A percentile compares a stretch with the other conserved stretches of the same genome.
Evolutionary conservation across 2,329 filamentous ascomycete genomes (phyloP).

Genomic region (Cercospora zeae-maydis): DNA sequence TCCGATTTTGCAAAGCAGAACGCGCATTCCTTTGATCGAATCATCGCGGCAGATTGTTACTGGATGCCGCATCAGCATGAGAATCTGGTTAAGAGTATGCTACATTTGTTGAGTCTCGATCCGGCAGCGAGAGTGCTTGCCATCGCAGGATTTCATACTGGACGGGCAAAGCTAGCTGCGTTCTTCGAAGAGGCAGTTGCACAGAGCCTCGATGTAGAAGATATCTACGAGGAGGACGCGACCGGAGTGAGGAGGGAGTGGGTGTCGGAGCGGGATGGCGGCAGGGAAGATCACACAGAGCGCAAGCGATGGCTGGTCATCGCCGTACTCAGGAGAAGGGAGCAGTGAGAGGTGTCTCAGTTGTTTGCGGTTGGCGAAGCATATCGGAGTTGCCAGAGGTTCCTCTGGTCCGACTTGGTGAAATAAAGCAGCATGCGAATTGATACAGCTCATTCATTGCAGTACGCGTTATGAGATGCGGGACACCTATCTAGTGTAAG

Average conservation of each 20-base stretch:
- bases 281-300: constrained; percentile 57
- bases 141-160: constrained; percentile 71
- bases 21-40: constrained; percentile 53
- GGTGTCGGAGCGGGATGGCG: constrained; percentile 53
- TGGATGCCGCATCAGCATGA: constrained; percentile 72
- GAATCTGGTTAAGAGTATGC: constrained; percentile 61
- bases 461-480: too few species aligned
- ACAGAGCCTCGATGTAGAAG: constrained; percentile 58
- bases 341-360: not conserved
- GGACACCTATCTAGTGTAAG: too few species aligned
- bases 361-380: not conserved
- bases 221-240: constrained; percentile 66
- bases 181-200: constrained; percentile 60
- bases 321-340: constrained; percentile 22
- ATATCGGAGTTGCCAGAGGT: not conserved
- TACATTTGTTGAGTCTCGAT: constrained; percentile 59
- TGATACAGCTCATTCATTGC: too few species aligned
- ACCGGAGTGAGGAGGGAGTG: constrained; percentile 61
- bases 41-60: constrained; percentile 69
- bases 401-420: not conserved
- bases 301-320: constrained; percentile 70
- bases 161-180: constrained; percentile 59
- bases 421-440: not conserved
- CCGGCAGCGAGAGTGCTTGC: constrained; percentile 56
- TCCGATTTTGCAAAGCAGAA: constrained; percentile 40